Evolutionary conservation across 768 basidiomycete genomes (phyloP), one percentile per base, ranked within the genome.

Genomic region (Tephrocybe sp.): DNA sequence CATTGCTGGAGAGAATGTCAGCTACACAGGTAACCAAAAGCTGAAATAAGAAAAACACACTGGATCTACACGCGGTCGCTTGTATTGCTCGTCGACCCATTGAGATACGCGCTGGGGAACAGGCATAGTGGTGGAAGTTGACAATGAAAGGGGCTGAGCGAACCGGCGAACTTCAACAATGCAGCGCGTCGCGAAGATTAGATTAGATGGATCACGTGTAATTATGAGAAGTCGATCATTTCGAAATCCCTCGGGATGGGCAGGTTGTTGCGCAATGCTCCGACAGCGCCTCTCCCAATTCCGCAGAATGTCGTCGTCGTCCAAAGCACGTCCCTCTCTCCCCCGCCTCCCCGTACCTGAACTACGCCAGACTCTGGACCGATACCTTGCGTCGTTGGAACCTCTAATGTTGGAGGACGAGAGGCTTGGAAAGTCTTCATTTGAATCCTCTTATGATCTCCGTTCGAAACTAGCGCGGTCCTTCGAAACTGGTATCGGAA

Each of bases 321-420:
- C 48, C 1, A 61, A 20, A 32, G 1, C 15, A 12, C 64, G 62
- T 15, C 51, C 66, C 1, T 62, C 53, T 0, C 66, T 63, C 2
- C 86, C 86, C 10, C 83, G 90, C 50, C 75, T 97, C 9, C 95
- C 95, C 1, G 80, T 97, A 3, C 94, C 93, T 15, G 78, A 85
- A 52, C 78, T 98, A 1, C 76, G 78, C 26, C 76, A 82, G 60
- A 89, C 90, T 0, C 73, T 98, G 32, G 78, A 88, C 57, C 79
- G 77, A 50, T 98, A 97, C 64, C 69, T 95, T 17, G 78, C 79
- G 48, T 88, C 90, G 15, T 67, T 98, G 1, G 76, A 84, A 46
- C 95, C 95, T 0, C 73, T 97, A 38, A 69, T 97, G 7, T 79
- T 81, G 20, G 88, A 96, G 59, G 85, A 88, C 47, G 89, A 86